These are phyloP conservation scores for Madurella mycetomatis DNA, from an alignment of 2,329 filamentous ascomycete genomes.

Conservation along the genomic window DNA sequence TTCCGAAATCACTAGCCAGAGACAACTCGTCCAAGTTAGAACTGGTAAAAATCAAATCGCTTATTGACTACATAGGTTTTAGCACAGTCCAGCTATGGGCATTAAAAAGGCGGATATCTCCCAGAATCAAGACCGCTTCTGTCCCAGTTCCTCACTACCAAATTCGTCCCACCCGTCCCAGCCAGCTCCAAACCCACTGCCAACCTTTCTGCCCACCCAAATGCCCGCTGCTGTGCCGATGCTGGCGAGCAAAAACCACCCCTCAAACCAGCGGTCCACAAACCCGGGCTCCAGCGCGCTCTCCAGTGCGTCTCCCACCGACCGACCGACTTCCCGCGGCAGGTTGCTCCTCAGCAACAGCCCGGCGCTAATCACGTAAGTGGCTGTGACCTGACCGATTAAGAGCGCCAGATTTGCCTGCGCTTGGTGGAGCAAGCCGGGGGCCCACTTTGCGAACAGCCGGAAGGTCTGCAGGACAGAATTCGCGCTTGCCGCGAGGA, in stretches of 20 bases:
- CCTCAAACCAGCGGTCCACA: slow-evolving; percentile 82
- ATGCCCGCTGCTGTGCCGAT: slow-evolving; percentile 65
- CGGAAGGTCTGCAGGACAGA: slow-evolving; percentile 81
- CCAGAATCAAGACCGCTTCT: slow-evolving; percentile 57
- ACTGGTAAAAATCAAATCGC: no score
- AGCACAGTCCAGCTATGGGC: background rate
- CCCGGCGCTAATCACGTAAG: slow-evolving; percentile 78
- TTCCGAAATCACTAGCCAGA: no score
- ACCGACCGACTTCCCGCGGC: slow-evolving; percentile 69
- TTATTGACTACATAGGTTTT: background rate
- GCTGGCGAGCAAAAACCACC: slow-evolving; percentile 73
- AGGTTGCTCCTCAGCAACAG: slow-evolving; percentile 74
- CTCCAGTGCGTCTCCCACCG: slow-evolving; percentile 72
- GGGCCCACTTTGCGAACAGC: slow-evolving; percentile 71
- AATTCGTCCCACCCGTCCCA: slow-evolving; percentile 58
- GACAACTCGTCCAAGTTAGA: no score
- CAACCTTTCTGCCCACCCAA: slow-evolving; percentile 63
- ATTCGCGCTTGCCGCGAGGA: slow-evolving; percentile 76
- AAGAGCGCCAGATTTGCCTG: slow-evolving; percentile 75
- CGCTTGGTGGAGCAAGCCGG: slow-evolving; percentile 65
- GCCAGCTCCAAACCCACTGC: slow-evolving; percentile 37
- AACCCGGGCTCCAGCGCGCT: slow-evolving; percentile 69
- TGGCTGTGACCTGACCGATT: slow-evolving; percentile 75
- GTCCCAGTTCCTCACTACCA: slow-evolving; percentile 64
- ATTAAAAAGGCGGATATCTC: background rate